Percentiles rank a stretch among this genome's conserved stretches.
phyloP scores from a whole-genome alignment of 345 rosid genomes.

The Syzygium aromaticum region DNA sequence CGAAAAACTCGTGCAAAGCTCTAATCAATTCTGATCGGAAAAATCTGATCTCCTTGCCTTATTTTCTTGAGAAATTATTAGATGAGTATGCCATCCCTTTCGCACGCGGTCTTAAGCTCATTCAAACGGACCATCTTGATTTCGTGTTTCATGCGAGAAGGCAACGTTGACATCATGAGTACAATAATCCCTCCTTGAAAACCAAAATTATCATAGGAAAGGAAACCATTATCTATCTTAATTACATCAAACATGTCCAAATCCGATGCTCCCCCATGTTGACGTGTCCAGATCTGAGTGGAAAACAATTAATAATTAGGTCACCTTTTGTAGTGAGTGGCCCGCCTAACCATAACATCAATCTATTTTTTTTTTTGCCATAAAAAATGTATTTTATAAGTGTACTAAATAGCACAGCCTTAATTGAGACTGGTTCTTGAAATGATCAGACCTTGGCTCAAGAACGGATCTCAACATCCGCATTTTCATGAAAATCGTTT shows the following conservation, averaged over 20 bases:
- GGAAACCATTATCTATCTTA: neutral
- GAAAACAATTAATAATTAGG: neutral
- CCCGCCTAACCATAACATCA: neutral
- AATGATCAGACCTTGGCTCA: neutral
- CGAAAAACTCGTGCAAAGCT: neutral
- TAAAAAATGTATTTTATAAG: neutral
- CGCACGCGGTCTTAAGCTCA: no score
- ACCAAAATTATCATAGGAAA: rapidly evolving
- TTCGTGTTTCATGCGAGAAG: no score
- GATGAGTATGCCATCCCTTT: no score
- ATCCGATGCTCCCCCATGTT: neutral
- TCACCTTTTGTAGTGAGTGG: neutral
- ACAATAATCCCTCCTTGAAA: rapidly evolving
- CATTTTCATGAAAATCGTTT: neutral
- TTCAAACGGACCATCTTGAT: no score
- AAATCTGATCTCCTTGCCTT: rapidly evolving
- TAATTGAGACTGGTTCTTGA: neutral
- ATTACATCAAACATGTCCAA: neutral
- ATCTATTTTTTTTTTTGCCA: neutral
- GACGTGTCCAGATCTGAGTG: neutral
- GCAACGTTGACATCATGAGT: no score
- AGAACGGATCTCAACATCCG: neutral
- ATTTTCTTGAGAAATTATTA: rapidly evolving
- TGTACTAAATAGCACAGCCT: neutral
- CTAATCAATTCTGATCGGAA: rapidly evolving